Percentiles rank a stretch among this genome's conserved stretches.
Evolutionary conservation across 257 asterid species (phyloP).

Genomic region (Leonotis leonurus): DNA sequence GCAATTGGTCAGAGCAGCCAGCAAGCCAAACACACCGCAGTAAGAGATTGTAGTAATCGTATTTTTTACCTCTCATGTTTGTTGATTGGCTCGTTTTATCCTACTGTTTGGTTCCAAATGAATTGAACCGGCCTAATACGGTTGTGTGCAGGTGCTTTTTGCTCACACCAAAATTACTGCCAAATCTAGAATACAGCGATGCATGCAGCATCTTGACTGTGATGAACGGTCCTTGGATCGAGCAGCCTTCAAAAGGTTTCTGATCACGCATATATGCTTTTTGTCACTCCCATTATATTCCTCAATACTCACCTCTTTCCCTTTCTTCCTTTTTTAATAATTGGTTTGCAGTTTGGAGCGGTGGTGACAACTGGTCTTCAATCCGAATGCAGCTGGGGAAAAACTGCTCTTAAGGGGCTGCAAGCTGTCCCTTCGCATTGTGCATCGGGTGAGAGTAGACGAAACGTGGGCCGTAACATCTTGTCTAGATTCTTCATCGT

Average conservation of each 20-base stretch:
- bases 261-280: not conserved
- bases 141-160: slow-evolving; percentile 66
- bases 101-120: not conserved
- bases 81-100: not conserved
- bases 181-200: slow-evolving; percentile 66
- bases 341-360: slow-evolving; percentile 65
- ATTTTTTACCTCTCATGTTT: not conserved
- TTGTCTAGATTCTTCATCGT: not conserved
- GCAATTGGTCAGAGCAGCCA: slow-evolving; percentile 92
- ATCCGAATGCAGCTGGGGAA: slow-evolving; percentile 22
- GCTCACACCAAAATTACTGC: slow-evolving; percentile 87
- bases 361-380: slow-evolving; percentile 63
- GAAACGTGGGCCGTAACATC: not conserved
- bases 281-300: not conserved
- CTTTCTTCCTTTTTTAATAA: not conserved
- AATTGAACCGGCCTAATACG: slow-evolving; percentile 2
- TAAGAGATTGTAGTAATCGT: slow-evolving; percentile 42
- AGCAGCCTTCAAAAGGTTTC: slow-evolving; percentile 82
- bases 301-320: not conserved
- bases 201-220: slow-evolving; percentile 74
- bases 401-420: slow-evolving; percentile 20
- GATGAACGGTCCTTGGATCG: slow-evolving; percentile 95
- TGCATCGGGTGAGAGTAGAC: not conserved
- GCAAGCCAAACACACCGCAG: slow-evolving; percentile 91
- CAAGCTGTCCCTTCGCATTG: not conserved